These are phyloP conservation scores for Zangia roseola DNA, from an alignment of 768 basidiomycete genomes.

Conservation along the genomic window DNA sequence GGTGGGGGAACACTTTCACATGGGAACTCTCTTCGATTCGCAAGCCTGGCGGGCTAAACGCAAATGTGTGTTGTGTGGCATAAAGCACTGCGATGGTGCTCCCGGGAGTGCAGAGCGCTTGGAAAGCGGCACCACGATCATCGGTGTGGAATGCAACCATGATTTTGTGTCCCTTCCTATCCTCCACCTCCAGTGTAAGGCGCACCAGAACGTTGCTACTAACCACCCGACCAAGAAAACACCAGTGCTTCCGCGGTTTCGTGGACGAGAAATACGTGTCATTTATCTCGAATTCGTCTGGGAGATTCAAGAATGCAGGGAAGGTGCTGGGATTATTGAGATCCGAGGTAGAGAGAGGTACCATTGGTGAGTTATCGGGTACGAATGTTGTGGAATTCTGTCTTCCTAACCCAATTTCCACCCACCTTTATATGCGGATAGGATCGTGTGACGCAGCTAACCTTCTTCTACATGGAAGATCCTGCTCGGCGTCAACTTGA, in stretches of 20 bases:
- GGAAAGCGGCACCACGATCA: slow-evolving; percentile 27
- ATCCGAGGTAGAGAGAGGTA: slow-evolving; percentile 20
- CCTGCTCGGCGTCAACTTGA: neutral
- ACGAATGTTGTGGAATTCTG: slow-evolving; percentile 1
- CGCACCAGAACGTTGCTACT: slow-evolving; percentile 26
- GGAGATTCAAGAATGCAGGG: slow-evolving; percentile 23
- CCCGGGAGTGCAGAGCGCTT: slow-evolving; percentile 21
- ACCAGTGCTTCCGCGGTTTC: slow-evolving; percentile 31
- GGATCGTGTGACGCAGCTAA: slow-evolving; percentile 1
- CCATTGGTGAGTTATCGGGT: slow-evolving; percentile 16
- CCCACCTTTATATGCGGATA: slow-evolving; percentile 14
- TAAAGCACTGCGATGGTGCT: slow-evolving; percentile 33
- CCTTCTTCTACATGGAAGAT: neutral
- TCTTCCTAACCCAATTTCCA: too few relatives aligned
- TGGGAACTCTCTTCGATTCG: slow-evolving; percentile 24
- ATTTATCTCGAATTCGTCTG: slow-evolving; percentile 21
- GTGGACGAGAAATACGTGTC: slow-evolving; percentile 20
- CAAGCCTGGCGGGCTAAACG: slow-evolving; percentile 30
- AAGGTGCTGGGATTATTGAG: slow-evolving; percentile 26
- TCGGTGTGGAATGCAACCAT: slow-evolving; percentile 33
- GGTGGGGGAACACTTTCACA: slow-evolving; percentile 29
- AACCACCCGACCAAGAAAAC: slow-evolving; percentile 28
- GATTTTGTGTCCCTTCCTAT: slow-evolving; percentile 23
- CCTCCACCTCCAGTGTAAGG: slow-evolving; percentile 29
- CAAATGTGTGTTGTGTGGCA: slow-evolving; percentile 28